phyloP scores from a whole-genome alignment of 495 filamentous ascomycete genomes.

The Sabuloglossum arenarium region DNA sequence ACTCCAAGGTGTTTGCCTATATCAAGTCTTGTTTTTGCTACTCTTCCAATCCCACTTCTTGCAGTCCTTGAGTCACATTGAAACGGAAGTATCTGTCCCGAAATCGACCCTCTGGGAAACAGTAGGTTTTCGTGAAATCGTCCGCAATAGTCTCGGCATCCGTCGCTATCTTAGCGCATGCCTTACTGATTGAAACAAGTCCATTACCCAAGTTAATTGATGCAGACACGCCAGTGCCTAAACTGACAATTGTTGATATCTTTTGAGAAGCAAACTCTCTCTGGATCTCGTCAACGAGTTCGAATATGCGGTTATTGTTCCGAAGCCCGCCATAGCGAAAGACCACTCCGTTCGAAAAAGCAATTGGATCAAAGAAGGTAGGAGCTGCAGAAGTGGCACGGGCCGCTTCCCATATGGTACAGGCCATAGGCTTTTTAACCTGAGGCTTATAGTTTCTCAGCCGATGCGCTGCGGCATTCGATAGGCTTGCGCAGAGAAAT shows the following conservation, averaged over 20 bases:
- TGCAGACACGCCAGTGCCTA: not conserved
- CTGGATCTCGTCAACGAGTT: not conserved
- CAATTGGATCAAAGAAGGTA: not conserved
- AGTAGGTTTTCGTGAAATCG: conserved; percentile 10
- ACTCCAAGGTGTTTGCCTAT: too few species aligned
- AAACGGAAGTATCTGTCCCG: conserved; percentile 21
- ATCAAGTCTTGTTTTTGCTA: conserved; percentile 1
- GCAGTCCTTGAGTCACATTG: conserved; percentile 24
- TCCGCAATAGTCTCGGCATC: conserved; percentile 17
- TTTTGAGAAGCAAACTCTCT: not conserved
- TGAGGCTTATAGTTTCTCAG: not conserved
- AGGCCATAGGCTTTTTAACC: not conserved
- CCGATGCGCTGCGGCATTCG: not conserved
- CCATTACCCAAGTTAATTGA: not conserved
- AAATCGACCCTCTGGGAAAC: conserved; percentile 5
- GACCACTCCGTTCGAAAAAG: not conserved
- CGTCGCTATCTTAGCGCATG: conserved; percentile 12
- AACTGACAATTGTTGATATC: not conserved
- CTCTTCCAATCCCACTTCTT: conserved; percentile 22
- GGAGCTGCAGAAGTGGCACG: not conserved
- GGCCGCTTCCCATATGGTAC: not conserved
- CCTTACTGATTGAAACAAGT: conserved; percentile 7
- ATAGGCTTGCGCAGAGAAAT: not conserved
- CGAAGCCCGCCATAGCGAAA: not conserved
- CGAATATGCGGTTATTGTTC: not conserved